Conservation (phyloP, 208 protist genomes). For the Vickermania ingenoplastis region DNA sequence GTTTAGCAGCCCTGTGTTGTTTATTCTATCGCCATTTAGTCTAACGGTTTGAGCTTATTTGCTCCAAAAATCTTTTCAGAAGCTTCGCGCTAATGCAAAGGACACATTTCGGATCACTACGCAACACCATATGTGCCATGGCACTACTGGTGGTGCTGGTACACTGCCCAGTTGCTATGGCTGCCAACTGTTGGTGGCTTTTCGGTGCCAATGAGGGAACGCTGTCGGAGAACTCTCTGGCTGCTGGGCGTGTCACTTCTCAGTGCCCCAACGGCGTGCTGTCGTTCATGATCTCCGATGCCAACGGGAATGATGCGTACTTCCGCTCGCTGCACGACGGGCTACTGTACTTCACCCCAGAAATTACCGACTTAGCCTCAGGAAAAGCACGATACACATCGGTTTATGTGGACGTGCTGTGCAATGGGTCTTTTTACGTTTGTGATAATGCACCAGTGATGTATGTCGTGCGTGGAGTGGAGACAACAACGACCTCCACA, state of each 20-base stretch:
- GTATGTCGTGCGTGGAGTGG: conserved; percentile 20
- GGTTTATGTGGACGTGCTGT: conserved; percentile 28
- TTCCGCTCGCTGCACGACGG: conserved; percentile 13
- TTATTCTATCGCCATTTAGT: no score
- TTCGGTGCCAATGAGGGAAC: conserved; percentile 21
- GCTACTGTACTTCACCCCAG: conserved; percentile 1
- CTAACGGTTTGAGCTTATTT: no score
- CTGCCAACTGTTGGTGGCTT: conserved; percentile 23
- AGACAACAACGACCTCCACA: conserved; percentile 14
- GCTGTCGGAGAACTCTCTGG: not conserved
- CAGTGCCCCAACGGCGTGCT: conserved; percentile 14
- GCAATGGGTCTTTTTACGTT: conserved; percentile 32
- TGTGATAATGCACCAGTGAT: conserved; percentile 27
- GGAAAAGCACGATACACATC: conserved; percentile 14
- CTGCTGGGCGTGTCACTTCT: not conserved
- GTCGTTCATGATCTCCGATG: conserved; percentile 16
- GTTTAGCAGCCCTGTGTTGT: no score
- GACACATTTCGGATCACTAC: no score
- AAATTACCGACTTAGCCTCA: conserved; percentile 1
- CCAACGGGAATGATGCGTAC: conserved; percentile 17
- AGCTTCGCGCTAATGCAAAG: no score
- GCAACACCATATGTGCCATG: no score
- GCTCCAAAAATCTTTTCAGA: no score
- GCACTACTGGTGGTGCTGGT: no score
- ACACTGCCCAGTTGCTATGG: no score